Evolutionary conservation across 2,329 filamentous ascomycete species (phyloP).

Genomic region (Alternaria conjuncta): DNA sequence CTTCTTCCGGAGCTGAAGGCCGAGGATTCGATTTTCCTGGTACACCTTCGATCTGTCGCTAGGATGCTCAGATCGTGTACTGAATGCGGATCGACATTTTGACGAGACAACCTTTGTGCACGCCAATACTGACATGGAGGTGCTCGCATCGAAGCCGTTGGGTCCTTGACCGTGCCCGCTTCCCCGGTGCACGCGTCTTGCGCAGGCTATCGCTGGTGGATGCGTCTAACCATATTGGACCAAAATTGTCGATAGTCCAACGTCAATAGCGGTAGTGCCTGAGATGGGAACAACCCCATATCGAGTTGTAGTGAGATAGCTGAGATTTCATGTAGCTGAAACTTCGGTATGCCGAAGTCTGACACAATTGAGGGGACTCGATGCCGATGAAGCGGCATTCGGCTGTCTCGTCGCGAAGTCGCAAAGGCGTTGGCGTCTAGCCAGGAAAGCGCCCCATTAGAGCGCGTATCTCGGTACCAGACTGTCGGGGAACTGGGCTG

Average conservation of each 20-base stretch:
- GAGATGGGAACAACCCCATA: neutral
- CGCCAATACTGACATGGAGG: neutral
- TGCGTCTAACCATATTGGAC: slow-evolving; percentile 27
- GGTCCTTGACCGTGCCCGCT: slow-evolving; percentile 25
- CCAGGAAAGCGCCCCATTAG: slow-evolving; percentile 28
- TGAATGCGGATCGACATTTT: neutral
- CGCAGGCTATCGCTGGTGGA: slow-evolving; percentile 13
- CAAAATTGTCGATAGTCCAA: slow-evolving; percentile 16
- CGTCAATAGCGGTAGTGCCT: slow-evolving; percentile 12
- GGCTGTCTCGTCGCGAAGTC: slow-evolving; percentile 10
- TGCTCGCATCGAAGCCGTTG: slow-evolving; percentile 11
- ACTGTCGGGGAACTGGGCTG: slow-evolving; percentile 36
- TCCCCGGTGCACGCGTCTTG: slow-evolving; percentile 36
- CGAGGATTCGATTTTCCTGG: neutral
- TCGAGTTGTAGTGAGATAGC: neutral
- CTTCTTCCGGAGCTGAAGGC: neutral
- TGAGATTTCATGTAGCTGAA: neutral
- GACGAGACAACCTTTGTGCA: slow-evolving; percentile 3
- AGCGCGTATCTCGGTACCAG: slow-evolving; percentile 42
- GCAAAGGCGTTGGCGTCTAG: slow-evolving; percentile 20
- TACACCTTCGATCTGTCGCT: neutral
- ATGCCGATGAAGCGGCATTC: slow-evolving; percentile 6
- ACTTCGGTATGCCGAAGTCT: slow-evolving; percentile 7
- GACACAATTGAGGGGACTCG: neutral
- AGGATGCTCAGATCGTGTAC: neutral